Evolutionary conservation across 1,284 basidiomycete genomes (phyloP).

Genomic region (Schizopora paradoxa): DNA sequence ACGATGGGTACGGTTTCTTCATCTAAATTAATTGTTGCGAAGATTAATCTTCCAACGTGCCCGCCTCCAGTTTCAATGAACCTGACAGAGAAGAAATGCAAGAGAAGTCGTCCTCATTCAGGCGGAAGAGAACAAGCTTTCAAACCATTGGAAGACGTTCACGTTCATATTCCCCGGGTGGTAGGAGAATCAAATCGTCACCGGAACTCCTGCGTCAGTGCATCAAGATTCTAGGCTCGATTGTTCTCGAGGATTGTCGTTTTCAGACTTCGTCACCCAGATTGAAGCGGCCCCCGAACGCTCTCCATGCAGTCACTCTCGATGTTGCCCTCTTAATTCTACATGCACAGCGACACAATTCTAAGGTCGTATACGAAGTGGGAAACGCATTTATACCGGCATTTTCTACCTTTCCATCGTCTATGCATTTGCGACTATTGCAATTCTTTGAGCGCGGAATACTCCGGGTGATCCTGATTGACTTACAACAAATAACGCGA

Average conservation of each 20-base stretch:
- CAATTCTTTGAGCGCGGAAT: conserved; percentile 58
- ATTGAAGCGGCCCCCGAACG: conserved; percentile 56
- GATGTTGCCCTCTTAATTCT: conserved; percentile 60
- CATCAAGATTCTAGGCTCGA: conserved; percentile 54
- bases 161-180: conserved; percentile 45
- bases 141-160: conserved; percentile 36
- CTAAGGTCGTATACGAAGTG: conserved; percentile 49
- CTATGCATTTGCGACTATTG: conserved; percentile 55
- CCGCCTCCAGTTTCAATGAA: conserved; percentile 13
- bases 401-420: conserved; percentile 54
- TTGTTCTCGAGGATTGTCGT: conserved; percentile 65
- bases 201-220: conserved; percentile 51
- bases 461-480: conserved; percentile 44
- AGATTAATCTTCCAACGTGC: conserved; percentile 15
- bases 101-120: conserved; percentile 36
- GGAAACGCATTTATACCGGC: conserved; percentile 62
- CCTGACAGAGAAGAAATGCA: conserved; percentile 1
- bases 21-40: not conserved
- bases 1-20: conserved; percentile 33
- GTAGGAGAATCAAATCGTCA: conserved; percentile 30
- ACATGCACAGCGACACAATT: conserved; percentile 45
- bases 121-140: conserved; percentile 39
- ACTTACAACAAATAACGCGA: conserved; percentile 39
- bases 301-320: conserved; percentile 56
- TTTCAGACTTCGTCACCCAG: conserved; percentile 50